These are phyloP conservation scores for Metschnikowia bowlesiae DNA, from an alignment of 805 yeast genomes.

Conservation along the genomic window DNA sequence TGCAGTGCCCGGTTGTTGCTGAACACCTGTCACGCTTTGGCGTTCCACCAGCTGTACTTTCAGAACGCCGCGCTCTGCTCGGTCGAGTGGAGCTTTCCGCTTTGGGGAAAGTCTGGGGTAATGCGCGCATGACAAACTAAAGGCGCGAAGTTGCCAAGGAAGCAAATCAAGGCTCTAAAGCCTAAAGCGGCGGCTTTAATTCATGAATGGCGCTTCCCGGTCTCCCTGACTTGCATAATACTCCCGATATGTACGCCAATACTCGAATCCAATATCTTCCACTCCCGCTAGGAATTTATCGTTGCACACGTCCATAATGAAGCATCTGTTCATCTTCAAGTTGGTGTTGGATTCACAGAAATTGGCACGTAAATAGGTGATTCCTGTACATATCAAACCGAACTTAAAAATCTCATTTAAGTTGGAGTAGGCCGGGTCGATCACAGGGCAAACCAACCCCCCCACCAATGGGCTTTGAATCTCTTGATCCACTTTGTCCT, in stretches of 20 bases:
- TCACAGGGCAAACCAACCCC: constrained; percentile 49
- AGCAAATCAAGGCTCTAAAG: neutral
- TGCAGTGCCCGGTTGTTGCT: neutral
- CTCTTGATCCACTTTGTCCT: constrained; percentile 27
- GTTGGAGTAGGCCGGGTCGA: constrained; percentile 50
- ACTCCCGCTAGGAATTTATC: constrained; percentile 32
- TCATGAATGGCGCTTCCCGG: neutral
- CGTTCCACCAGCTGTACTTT: neutral
- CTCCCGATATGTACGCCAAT: constrained; percentile 37
- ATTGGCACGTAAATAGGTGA: constrained; percentile 19
- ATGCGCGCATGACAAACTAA: constrained; percentile 7
- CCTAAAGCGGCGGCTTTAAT: neutral
- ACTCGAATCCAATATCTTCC: constrained; percentile 40
- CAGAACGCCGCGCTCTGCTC: constrained; percentile 2
- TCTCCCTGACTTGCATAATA: constrained; percentile 24
- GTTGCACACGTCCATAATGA: constrained; percentile 35
- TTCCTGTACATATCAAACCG: constrained; percentile 51
- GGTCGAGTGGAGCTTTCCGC: constrained; percentile 11
- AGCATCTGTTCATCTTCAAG: constrained; percentile 27
- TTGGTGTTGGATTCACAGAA: constrained; percentile 22
- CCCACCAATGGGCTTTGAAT: constrained; percentile 30
- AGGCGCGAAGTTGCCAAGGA: neutral
- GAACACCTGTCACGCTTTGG: neutral
- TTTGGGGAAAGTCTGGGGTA: constrained; percentile 22
- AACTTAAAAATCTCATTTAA: constrained; percentile 50